Percentiles rank a stretch among this genome's conserved stretches.
phyloP scores from a whole-genome alignment of 2,329 filamentous ascomycete genomes.

The Scytalidium sp. region DNA sequence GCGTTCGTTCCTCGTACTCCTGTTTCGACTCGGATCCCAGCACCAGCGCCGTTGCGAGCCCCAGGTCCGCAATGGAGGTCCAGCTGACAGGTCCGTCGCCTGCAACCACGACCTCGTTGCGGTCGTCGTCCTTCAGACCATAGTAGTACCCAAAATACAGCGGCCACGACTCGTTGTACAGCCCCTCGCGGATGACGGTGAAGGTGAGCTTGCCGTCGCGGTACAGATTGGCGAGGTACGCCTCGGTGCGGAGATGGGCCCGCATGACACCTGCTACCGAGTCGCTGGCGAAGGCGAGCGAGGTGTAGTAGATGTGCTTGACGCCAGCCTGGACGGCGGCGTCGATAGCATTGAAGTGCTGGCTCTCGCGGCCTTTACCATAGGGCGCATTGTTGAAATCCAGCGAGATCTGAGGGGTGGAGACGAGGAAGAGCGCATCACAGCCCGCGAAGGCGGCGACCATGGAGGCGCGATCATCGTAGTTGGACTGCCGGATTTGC shows the following conservation, averaged over 20 bases:
- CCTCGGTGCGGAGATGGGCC: constrained; percentile 17
- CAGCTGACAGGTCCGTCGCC: constrained; percentile 21
- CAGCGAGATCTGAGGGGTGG: constrained; percentile 19
- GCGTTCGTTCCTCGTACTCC: constrained; percentile 13
- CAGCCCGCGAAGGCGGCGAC: constrained; percentile 9
- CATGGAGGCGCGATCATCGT: constrained; percentile 9
- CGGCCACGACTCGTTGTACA: constrained; percentile 25
- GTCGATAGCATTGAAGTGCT: constrained; percentile 21
- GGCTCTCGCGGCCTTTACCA: constrained; percentile 13
- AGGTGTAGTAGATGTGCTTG: constrained; percentile 31
- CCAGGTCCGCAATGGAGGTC: constrained; percentile 22
- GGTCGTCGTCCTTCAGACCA: constrained; percentile 10
- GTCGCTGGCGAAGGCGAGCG: constrained; percentile 19
- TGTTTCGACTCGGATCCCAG: constrained; percentile 6
- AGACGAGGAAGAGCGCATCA: constrained; percentile 32
- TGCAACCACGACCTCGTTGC: constrained; percentile 20
- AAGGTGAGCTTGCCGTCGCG: constrained; percentile 7
- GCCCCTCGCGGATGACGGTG: constrained; percentile 21
- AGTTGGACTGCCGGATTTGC: constrained; percentile 15
- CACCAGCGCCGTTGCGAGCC: constrained; percentile 17
- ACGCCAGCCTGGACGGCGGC: constrained; percentile 29
- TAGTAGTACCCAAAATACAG: constrained; percentile 21
- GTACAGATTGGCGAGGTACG: constrained; percentile 12
- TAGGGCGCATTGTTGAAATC: constrained; percentile 40
- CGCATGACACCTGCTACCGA: constrained; percentile 16